Evolutionary conservation across 371 early-diverging fungal species (phyloP), one percentile per base, ranked within the genome.

Genomic region (Actinomortierella wolfii): DNA sequence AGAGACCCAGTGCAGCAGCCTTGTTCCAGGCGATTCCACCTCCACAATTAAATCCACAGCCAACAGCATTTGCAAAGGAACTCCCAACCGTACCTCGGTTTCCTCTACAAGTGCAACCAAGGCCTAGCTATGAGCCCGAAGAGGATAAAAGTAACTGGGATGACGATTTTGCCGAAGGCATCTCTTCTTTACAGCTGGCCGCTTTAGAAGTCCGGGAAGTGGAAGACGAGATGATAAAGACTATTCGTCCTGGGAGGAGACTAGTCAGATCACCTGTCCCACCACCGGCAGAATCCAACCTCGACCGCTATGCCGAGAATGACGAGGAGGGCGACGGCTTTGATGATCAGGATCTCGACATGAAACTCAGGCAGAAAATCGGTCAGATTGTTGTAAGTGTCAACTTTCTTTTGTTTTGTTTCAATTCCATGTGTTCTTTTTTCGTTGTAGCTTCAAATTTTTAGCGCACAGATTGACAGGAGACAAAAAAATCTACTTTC

Each of bases 91-190:
- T 4, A 44, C 63, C 14, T 26, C 50, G 20, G 43, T 20, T 24
- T 44, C 51, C 24, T 34, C 34, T 34, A 34, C 34, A 4, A 6
- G 34, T 11, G 11, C 4, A 4, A 6, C 11, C 34, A 11, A n/a
- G 29, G 5, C 28, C 39, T 14, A 45, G 28, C 24, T 54, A 61
- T 7, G 68, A 78, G 44, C 76, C 76, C 8, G 80, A 80, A 29
- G 59, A 56, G 7, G 56, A 54, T 25, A 67, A 58, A 1, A 75
- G 76, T 42, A 80, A 73, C 50, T 80, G 81, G 81, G 81, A 80
- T 46, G 79, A 71, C 51, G 81, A 80, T 54, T 80, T 80, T 59
- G 73, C 66, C 18, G 77, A 70, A 17, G 65, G 76, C 0, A 68
- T 67, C 9, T 26, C 63, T 8, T 62, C 66, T 3, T 40, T 76